These are phyloP conservation scores for Alnus glutinosa DNA, from an alignment of 306 rosid species.

Conservation along the genomic window DNA sequence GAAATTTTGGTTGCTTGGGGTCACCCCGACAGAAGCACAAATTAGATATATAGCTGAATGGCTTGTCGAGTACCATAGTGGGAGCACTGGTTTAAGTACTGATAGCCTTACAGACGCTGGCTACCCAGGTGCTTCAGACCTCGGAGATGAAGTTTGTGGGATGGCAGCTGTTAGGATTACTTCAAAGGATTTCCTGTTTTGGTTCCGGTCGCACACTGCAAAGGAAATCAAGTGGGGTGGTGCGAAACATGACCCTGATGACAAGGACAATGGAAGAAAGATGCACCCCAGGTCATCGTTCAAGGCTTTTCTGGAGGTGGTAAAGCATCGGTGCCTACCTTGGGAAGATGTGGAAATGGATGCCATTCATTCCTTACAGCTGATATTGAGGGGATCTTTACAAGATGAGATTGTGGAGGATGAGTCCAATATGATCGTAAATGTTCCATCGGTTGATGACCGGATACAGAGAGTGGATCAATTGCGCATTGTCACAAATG, in stretches of 20 bases:
- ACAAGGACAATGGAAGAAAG: slow-evolving; percentile 43
- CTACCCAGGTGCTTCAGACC: slow-evolving; percentile 43
- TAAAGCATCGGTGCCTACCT: slow-evolving; percentile 37
- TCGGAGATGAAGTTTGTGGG: slow-evolving; percentile 46
- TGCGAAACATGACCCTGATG: slow-evolving; percentile 42
- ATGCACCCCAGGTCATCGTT: slow-evolving; percentile 53
- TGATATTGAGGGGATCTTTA: slow-evolving; percentile 44
- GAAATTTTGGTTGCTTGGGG: slow-evolving; percentile 40
- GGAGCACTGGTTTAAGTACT: slow-evolving; percentile 47
- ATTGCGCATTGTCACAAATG: slow-evolving; percentile 35
- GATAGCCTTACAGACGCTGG: slow-evolving; percentile 51
- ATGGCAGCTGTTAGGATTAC: slow-evolving; percentile 44
- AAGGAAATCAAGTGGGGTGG: slow-evolving; percentile 55
- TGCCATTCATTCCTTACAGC: slow-evolving; percentile 48
- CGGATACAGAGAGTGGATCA: slow-evolving; percentile 41
- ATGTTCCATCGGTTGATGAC: slow-evolving; percentile 41
- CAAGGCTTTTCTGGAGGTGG: slow-evolving; percentile 51
- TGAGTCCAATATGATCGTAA: slow-evolving; percentile 36
- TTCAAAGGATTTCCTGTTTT: slow-evolving; percentile 44
- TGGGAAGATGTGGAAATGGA: slow-evolving; percentile 58
- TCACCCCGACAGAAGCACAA: slow-evolving; percentile 40
- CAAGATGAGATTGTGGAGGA: slow-evolving; percentile 30
- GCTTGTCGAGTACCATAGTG: slow-evolving; percentile 43
- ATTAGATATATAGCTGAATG: slow-evolving; percentile 38
- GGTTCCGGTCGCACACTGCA: slow-evolving; percentile 47